phyloP scores from a whole-genome alignment of 768 basidiomycete species.

The Agrocybe praecox region DNA sequence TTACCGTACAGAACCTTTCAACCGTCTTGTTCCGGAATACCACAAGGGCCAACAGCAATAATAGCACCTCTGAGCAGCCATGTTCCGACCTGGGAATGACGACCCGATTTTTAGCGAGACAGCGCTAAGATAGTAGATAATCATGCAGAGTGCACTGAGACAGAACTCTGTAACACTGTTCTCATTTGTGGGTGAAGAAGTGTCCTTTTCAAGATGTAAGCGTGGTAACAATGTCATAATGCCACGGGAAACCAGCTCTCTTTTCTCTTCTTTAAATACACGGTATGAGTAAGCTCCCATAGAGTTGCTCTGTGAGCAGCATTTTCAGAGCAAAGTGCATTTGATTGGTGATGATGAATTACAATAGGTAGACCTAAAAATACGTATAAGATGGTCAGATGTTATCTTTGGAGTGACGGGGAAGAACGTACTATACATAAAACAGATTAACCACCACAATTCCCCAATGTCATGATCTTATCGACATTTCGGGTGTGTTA shows the following conservation, averaged over 20 bases:
- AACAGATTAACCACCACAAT: constrained; percentile 1
- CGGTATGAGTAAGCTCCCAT: background rate
- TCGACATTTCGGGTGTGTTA: constrained; percentile 25
- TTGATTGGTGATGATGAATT: background rate
- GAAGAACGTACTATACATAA: constrained; percentile 15
- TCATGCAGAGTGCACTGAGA: background rate
- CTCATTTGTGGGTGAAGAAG: background rate
- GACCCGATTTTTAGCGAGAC: background rate
- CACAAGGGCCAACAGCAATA: background rate
- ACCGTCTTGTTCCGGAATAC: constrained; percentile 22
- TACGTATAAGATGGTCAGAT: constrained; percentile 6
- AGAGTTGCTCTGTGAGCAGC: background rate
- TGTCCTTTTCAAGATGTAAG: background rate
- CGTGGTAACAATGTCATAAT: background rate
- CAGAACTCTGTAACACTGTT: background rate
- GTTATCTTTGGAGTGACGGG: constrained; percentile 6
- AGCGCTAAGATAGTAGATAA: background rate
- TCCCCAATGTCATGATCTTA: constrained; percentile 3
- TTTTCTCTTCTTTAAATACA: background rate
- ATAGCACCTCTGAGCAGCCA: background rate
- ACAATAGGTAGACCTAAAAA: constrained; percentile 14
- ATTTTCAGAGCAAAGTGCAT: background rate
- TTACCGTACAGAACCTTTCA: background rate
- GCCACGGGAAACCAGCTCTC: background rate
- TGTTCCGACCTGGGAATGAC: background rate